Evolutionary conservation across 371 early-diverging fungal species (phyloP), one percentile per base, ranked within the genome.

Genomic region (Syncephalastrum contaminatum): DNA sequence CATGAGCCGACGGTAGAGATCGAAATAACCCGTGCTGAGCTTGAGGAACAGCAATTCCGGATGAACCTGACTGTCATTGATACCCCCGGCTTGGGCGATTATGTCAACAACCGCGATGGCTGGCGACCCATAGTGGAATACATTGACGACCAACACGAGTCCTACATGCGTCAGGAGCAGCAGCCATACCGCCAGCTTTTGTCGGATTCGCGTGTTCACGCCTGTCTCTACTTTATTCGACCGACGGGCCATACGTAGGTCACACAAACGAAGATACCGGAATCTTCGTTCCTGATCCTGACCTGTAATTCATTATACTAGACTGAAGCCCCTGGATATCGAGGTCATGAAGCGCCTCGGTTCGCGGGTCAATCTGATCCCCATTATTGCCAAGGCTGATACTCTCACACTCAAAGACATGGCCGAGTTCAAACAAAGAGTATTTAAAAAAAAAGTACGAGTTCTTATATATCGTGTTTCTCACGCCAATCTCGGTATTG

Each of bases 21-120:
- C 76, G 95, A 92, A 53, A 65, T 65, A 21, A 65, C 65, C 25
- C 60, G 59, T 53, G 65, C 65, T 27, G 96, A 93, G 63, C 81
- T 98, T 53, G 96, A 96, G 75, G 98, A 98, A 76, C 95, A 96
- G 75, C 91, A 89, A 73, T 97, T 98, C 82, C 88, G 87, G 49
- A 95, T 96, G 57, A 91, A 93, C 56, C 78, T 98, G 63, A 93
- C 87, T 43, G 90, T 96, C 40, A 87, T 95, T 63, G 95, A 95
- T 69, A 92, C 93, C 14, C 93, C 92, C 52, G 95, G 95, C 14
- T 93, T 95, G 73, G 95, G 95, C 48, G 95, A 95, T 70, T 95
- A 90, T 69, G 82, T 86, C 54, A 81, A 86, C 75, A 82, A 90
- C 68, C 66, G 78, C 55, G 80, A 87, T 61, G 85, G 86, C 64